Evolutionary conservation across 139 green algal species (phyloP).

Genomic region (Diplosphaera chodatii): DNA sequence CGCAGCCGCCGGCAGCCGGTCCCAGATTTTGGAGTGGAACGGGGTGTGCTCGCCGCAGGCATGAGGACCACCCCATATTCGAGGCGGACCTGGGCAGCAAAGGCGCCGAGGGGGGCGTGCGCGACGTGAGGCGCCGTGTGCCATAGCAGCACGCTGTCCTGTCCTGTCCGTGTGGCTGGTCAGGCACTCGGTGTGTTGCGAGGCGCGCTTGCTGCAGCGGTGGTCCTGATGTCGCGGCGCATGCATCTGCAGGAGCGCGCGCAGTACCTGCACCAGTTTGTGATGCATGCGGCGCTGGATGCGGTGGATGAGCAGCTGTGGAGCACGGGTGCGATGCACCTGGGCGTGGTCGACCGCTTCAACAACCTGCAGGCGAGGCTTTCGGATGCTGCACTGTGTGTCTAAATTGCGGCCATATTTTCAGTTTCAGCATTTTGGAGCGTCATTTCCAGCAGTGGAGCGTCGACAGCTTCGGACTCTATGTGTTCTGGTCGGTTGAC

Average conservation of each 20-base stretch:
- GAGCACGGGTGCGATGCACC: conserved; percentile 65
- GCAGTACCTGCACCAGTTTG: conserved; percentile 95
- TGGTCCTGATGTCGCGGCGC: neutral
- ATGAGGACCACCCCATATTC: conserved; percentile 75
- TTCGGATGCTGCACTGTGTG: too few species aligned
- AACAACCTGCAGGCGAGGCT: conserved; percentile 65
- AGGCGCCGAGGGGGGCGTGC: neutral
- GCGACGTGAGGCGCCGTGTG: neutral
- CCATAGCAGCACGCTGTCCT: neutral
- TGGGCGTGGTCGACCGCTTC: conserved; percentile 91
- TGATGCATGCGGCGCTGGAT: conserved; percentile 90
- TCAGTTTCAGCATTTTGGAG: neutral
- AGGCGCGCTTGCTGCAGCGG: neutral
- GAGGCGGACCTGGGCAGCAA: conserved; percentile 63
- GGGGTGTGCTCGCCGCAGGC: too few species aligned
- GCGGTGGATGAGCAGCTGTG: conserved; percentile 88
- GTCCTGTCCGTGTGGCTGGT: neutral
- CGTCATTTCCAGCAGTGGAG: too few species aligned
- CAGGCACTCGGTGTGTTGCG: neutral
- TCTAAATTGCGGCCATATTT: too few species aligned
- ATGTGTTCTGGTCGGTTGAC: too few species aligned
- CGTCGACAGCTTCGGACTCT: too few species aligned
- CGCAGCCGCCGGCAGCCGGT: too few species aligned
- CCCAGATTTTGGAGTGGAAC: too few species aligned
- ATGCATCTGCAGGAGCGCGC: conserved; percentile 58